Base-by-base conservation (phyloP, 805 yeast species). In the Maudiozyma barnettii region DNA sequence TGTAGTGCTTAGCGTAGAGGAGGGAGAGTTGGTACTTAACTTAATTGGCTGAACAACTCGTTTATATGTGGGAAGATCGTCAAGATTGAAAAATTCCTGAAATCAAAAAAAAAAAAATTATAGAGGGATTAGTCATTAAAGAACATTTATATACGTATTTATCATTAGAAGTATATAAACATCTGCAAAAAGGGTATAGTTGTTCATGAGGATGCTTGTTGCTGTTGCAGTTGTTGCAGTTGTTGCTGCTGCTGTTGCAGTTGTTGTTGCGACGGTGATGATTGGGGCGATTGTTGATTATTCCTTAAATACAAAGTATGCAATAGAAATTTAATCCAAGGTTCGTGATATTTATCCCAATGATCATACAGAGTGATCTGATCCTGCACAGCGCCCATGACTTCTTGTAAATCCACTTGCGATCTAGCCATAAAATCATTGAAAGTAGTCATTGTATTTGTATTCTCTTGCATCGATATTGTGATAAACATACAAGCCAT, bases 331-430 rank as follows among this genome's bases (percentile, higher is more conserved):
- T 77, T 73, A 18, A 79, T 75, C 52, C 69, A 63, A 30, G 70
- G 72, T 60, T 86, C 96, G 56, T 85, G 87, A 58, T 85, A 89
- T n/a, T 77, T 63, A 53, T 84, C 88, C 96, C 97, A 90, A 6
- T 78, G 75, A 43, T 87, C 90, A 61, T 90, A 91, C 3, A 90
- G 65, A 3, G 84, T 79, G 39, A 91, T 74, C 58, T 89, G 67
- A 55, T 89, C 96, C 61, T 91, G 97, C 26, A 89, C 79, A 12
- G 89, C 82, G 50, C 84, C 91, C 39, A 84, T 79, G 5, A 87
- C 79, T 58, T 84, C 84, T 45, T 79, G 84, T 33, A 89, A 65
- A 58, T 90, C 84, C 3, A 91, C 76, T 52, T 84, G 86, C 7
- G 89, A 81, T 46, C 76, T 74, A 3, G 90, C 91, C 52, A 91